Evolutionary conservation across 768 basidiomycete genomes (phyloP), one percentile per base, ranked within the genome.

Genomic region (Coprinopsis strossmayeri): DNA sequence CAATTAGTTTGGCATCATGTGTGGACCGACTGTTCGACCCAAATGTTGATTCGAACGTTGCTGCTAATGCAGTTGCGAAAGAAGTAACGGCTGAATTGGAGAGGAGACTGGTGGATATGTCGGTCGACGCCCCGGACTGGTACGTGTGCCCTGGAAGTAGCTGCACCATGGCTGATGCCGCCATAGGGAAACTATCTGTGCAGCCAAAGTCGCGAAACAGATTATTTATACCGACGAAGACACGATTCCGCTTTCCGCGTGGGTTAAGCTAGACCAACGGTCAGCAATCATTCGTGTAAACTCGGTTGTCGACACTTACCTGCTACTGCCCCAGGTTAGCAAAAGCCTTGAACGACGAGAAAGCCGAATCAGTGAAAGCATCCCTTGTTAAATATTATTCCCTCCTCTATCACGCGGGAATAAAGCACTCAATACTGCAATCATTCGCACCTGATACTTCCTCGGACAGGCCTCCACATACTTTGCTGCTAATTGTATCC

Each of bases 101-200:
- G 57, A 55, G 64, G 5, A 68, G 69, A 54, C 52, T 88, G 50
- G 55, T 67, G 34, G 67, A 67, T 39, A 64, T 81, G 62, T 82
- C 81, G 0, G 72, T 85, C 34, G 85, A 87, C 55, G 79, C 82
- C 0, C 73, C 72, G 3, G 81, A 87, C 57, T 85, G 85, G 84
- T 82, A 68, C 41, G 72, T 64, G 7, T 45, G 18, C 2, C 35
- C 34, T 7, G 24, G 15, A 42, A 27, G 20, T 37, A 24, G 7
- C 24, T 26, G 5, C 2, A 39, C 38, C 18, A 27, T 7, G 26
- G 13, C 3, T 27, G 11, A 5, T 25, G 5, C 21, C 34, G 10
- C 27, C 5, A 27, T 34, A 82, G 82, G 82, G 81, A 85, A 47
- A 77, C 80, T 0, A 59, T 82, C 2, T 75, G 77, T 55, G 77